A percentile compares a stretch with the other conserved stretches of the same genome.
phyloP scores from a whole-genome alignment of 805 yeast genomes.

The Kazachstania psychrophila region DNA sequence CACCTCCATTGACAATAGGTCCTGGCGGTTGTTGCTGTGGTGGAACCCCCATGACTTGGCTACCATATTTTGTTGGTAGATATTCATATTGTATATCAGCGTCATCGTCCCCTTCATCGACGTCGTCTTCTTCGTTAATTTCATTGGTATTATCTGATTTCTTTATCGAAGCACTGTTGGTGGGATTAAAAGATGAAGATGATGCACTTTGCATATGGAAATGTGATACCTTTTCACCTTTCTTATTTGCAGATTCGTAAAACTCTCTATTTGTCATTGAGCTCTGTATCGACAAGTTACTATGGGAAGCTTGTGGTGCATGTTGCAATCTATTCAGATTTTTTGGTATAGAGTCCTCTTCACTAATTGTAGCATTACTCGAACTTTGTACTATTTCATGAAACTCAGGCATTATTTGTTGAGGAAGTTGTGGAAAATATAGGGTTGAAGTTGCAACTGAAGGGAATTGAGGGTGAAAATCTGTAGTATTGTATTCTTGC shows the following conservation, averaged over 20 bases:
- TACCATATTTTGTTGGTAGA: no score
- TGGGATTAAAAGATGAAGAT: neutral
- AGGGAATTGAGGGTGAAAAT: no score
- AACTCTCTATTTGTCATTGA: constrained; percentile 19
- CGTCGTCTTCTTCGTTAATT: neutral
- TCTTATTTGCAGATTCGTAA: constrained; percentile 12
- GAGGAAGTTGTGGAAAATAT: no score
- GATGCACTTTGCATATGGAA: neutral
- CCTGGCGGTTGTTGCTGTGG: no score
- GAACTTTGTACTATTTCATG: neutral
- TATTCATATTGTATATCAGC: constrained; percentile 1
- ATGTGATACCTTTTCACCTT: constrained; percentile 3
- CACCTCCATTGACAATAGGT: no score
- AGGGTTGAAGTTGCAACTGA: no score
- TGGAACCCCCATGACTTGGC: no score
- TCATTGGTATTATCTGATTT: no score
- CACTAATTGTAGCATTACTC: neutral
- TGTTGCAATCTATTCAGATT: neutral
- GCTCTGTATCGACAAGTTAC: neutral
- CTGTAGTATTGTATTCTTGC: no score
- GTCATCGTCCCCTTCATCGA: neutral
- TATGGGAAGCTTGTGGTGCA: neutral
- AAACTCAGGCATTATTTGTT: neutral
- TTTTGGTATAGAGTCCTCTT: neutral
- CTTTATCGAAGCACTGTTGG: neutral